A percentile compares a stretch with the other conserved stretches of the same genome.
Conservation (phyloP, 805 yeast species). For the Lachancea fermentati region DNA sequence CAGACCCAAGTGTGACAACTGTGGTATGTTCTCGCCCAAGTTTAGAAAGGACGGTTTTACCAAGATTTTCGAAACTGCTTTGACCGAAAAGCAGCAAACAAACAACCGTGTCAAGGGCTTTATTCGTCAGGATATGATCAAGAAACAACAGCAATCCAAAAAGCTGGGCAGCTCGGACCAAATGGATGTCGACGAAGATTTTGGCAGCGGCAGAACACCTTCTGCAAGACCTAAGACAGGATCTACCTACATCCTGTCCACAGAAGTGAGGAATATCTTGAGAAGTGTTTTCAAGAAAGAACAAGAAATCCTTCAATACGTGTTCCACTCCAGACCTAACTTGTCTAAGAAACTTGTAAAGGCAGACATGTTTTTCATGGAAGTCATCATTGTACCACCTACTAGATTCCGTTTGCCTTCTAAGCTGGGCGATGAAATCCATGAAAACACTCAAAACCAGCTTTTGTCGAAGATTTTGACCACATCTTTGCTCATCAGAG, state of each 20-base stretch:
- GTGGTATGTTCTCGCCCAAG: slow-evolving; percentile 91
- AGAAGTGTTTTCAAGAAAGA: slow-evolving; percentile 72
- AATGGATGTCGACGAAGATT: slow-evolving; percentile 28
- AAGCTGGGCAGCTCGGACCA: slow-evolving; percentile 23
- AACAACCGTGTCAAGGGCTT: slow-evolving; percentile 82
- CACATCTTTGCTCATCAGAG: slow-evolving; percentile 78
- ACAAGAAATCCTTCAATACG: slow-evolving; percentile 55
- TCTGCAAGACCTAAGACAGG: slow-evolving; percentile 59
- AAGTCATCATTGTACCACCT: slow-evolving; percentile 88
- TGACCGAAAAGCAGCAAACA: slow-evolving; percentile 73
- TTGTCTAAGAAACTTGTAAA: slow-evolving; percentile 38
- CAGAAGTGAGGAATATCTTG: slow-evolving; percentile 78
- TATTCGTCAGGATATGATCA: slow-evolving; percentile 65
- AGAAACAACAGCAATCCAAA: slow-evolving; percentile 30
- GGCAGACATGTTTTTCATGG: slow-evolving; percentile 87
- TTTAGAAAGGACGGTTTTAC: slow-evolving; percentile 93
- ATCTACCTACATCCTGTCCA: slow-evolving; percentile 78
- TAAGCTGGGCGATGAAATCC: slow-evolving; percentile 92
- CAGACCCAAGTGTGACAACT: slow-evolving; percentile 89
- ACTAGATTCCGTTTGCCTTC: slow-evolving; percentile 97
- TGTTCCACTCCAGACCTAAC: slow-evolving; percentile 79
- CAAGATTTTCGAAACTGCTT: slow-evolving; percentile 84
- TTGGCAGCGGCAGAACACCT: slow-evolving; percentile 38
- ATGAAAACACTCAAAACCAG: slow-evolving; percentile 91
- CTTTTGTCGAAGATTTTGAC: slow-evolving; percentile 72